phyloP scores from a whole-genome alignment of 805 yeast species.

The Wickerhamomyces xylosicus region DNA sequence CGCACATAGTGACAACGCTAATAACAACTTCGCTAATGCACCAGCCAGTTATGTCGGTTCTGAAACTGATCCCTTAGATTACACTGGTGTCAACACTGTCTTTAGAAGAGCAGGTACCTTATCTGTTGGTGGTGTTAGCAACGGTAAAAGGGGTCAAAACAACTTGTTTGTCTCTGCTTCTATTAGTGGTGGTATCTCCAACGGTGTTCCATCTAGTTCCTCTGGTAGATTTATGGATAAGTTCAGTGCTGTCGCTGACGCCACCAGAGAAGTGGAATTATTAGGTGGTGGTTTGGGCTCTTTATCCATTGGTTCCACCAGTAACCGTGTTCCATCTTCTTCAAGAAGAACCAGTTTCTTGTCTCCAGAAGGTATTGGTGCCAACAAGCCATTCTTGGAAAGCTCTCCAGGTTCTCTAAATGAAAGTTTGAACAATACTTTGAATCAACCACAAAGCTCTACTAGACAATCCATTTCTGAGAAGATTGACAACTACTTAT shows the following conservation, averaged over 20 bases:
- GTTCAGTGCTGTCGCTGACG: constrained; percentile 56
- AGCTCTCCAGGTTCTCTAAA: constrained; percentile 20
- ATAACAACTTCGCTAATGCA: constrained; percentile 3
- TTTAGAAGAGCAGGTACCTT: constrained; percentile 33
- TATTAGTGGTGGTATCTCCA: constrained; percentile 36
- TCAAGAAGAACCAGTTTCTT: constrained; percentile 46
- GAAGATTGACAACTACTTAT: constrained; percentile 46
- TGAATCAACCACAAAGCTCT: no score
- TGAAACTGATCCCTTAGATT: constrained; percentile 28
- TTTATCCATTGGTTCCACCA: constrained; percentile 22
- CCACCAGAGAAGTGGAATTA: constrained; percentile 55
- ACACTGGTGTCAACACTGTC: constrained; percentile 32
- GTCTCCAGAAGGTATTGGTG: constrained; percentile 21
- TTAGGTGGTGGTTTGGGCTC: constrained; percentile 33
- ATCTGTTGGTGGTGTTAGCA: constrained; percentile 26
- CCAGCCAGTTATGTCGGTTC: constrained; percentile 22
- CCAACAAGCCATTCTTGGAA: constrained; percentile 15
- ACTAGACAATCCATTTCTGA: constrained; percentile 29
- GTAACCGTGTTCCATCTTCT: constrained; percentile 26
- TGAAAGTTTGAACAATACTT: constrained; percentile 18
- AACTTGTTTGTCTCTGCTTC: constrained; percentile 50
- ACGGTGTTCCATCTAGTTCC: constrained; percentile 14
- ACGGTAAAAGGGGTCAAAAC: constrained; percentile 10
- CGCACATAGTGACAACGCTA: constrained; percentile 11
- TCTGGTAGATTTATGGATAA: constrained; percentile 44